These are phyloP conservation scores for Verticillium dahliae DNA, from an alignment of 2,329 filamentous ascomycete species.

Conservation along the genomic window DNA sequence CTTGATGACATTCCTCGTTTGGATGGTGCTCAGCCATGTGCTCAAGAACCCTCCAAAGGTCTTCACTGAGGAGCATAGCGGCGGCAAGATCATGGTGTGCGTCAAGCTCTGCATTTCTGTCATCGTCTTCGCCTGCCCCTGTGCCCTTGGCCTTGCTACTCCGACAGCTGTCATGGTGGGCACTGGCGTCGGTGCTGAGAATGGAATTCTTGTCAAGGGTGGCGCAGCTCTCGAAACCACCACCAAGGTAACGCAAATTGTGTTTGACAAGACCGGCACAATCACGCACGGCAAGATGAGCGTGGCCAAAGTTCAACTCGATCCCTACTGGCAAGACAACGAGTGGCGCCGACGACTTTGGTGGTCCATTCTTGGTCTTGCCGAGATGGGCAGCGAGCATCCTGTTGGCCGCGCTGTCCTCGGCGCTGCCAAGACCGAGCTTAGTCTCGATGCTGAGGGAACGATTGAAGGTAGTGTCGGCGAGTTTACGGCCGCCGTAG, in stretches of 20 bases:
- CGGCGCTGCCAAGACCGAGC: conserved; percentile 64
- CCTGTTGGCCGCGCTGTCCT: conserved; percentile 90
- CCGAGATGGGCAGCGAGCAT: conserved; percentile 93
- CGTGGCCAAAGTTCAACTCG: conserved; percentile 66
- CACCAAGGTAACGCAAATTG: conserved; percentile 82
- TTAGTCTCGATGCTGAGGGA: conserved; percentile 65
- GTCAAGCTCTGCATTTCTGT: conserved; percentile 97
- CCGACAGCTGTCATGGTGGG: conserved; percentile 99
- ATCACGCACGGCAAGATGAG: conserved; percentile 94
- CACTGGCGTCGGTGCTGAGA: conserved; percentile 90
- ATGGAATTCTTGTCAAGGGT: conserved; percentile 96
- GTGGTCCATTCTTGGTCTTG: conserved; percentile 72
- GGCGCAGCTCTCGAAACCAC: conserved; percentile 86
- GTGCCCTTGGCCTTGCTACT: conserved; percentile 89
- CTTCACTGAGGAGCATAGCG: conserved; percentile 72
- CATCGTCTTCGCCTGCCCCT: conserved; percentile 96
- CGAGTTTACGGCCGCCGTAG: conserved; percentile 77
- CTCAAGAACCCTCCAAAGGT: conserved; percentile 80
- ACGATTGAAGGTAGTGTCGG: conserved; percentile 77
- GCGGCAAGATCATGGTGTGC: conserved; percentile 93
- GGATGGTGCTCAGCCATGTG: conserved; percentile 92
- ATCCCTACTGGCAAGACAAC: conserved; percentile 59
- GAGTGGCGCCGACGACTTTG: conserved; percentile 65
- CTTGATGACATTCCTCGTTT: conserved; percentile 75
- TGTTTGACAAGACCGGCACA: conserved; percentile 94